Evolutionary conservation across 2,329 filamentous ascomycete genomes (phyloP).

Genomic region (Claviceps maximensis): DNA sequence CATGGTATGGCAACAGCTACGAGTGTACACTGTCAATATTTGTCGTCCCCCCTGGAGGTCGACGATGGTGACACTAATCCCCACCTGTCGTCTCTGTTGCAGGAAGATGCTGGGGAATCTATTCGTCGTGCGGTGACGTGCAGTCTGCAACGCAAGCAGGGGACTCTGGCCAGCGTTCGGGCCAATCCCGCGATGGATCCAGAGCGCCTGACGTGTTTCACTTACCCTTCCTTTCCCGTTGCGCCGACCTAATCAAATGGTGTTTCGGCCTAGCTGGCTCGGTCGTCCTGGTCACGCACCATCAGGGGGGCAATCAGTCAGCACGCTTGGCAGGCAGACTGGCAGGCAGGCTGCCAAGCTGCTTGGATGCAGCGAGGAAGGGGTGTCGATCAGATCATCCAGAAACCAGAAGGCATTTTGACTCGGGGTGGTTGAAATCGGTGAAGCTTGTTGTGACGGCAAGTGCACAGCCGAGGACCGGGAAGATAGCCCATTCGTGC

Average conservation of each 20-base stretch:
- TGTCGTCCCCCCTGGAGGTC: neutral
- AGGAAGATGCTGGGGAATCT: neutral
- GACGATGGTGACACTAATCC: neutral
- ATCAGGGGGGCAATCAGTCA: neutral
- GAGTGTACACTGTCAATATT: neutral
- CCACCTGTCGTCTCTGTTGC: neutral
- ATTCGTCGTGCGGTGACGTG: constrained; percentile 2
- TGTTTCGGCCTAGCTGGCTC: constrained; percentile 1
- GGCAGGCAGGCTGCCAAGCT: neutral
- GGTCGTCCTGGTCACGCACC: neutral
- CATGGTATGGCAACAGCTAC: neutral
- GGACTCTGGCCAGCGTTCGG: neutral
- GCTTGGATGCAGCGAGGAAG: neutral
- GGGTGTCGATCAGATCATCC: neutral
- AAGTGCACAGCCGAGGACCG: neutral
- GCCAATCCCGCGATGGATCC: constrained; percentile 2
- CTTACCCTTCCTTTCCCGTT: neutral
- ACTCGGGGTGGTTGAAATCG: constrained; percentile 1
- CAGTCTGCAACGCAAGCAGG: constrained; percentile 3
- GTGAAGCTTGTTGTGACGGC: neutral
- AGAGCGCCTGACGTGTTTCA: constrained; percentile 5
- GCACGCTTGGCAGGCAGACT: neutral
- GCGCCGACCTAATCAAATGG: constrained; percentile 1
- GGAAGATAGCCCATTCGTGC: constrained; percentile 2
- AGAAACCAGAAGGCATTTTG: neutral